A percentile compares a stretch with the other conserved stretches of the same genome.
These are phyloP conservation scores for Maudiozyma turicensis DNA, from an alignment of 805 yeast genomes.

Conservation along the genomic window DNA sequence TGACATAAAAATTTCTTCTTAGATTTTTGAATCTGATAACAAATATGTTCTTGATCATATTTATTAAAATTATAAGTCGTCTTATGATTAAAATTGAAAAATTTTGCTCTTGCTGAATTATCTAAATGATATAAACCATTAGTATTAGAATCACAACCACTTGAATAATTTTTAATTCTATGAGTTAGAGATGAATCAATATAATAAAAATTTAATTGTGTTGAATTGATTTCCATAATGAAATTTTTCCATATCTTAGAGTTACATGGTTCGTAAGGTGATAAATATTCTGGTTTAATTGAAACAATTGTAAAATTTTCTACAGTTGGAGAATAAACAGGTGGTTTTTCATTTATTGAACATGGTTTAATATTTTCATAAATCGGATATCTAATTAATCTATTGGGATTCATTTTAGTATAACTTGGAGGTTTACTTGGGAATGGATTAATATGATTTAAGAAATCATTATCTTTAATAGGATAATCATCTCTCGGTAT, in stretches of 20 bases:
- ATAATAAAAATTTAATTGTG: slow-evolving; percentile 66
- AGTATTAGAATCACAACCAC: slow-evolving; percentile 11
- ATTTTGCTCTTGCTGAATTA: background rate
- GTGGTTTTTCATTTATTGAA: slow-evolving; percentile 38
- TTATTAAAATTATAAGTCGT: slow-evolving; percentile 20
- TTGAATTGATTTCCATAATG: slow-evolving; percentile 71
- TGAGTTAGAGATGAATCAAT: slow-evolving; percentile 30
- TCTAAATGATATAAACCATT: slow-evolving; percentile 4
- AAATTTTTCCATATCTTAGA: slow-evolving; percentile 61
- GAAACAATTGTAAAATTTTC: slow-evolving; percentile 47
- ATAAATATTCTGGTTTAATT: slow-evolving; percentile 64
- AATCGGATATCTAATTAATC: slow-evolving; percentile 27
- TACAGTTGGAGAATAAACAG: slow-evolving; percentile 59
- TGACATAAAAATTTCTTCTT: slow-evolving; percentile 23
- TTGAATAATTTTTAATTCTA: slow-evolving; percentile 22
- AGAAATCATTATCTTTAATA: slow-evolving; percentile 12
- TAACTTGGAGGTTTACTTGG: slow-evolving; percentile 31
- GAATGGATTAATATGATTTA: slow-evolving; percentile 28
- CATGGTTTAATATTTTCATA: slow-evolving; percentile 23
- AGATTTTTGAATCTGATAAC: slow-evolving; percentile 12
- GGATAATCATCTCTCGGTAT: no score
- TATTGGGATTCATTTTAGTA: slow-evolving; percentile 18
- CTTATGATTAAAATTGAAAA: slow-evolving; percentile 11
- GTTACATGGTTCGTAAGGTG: slow-evolving; percentile 66
- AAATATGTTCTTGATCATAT: slow-evolving; percentile 21